Evolutionary conservation across 129 eudicot genomes (phyloP).

Genomic region (Centella asiatica): DNA sequence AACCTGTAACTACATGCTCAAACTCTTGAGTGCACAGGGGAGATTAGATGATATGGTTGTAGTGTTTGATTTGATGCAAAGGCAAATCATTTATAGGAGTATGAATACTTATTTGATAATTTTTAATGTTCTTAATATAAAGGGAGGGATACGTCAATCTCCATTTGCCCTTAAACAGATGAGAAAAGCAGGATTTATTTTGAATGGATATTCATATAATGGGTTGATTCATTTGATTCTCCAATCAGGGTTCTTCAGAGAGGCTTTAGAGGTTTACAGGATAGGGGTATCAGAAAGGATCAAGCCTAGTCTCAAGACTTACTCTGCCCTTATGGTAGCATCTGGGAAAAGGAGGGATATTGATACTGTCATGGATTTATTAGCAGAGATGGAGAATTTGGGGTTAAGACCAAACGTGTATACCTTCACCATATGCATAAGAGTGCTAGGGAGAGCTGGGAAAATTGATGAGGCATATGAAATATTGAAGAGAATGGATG

Average conservation of each 20-base stretch:
- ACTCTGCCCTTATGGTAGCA: conserved; percentile 96
- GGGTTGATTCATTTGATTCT: conserved; percentile 83
- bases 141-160: conserved; percentile 70
- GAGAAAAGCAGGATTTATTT: conserved; percentile 53
- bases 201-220: conserved; percentile 83
- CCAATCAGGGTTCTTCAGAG: conserved; percentile 65
- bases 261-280: conserved; percentile 63
- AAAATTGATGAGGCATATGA: conserved; percentile 63
- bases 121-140: conserved; percentile 53
- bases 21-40: conserved; percentile 41
- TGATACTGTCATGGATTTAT: conserved; percentile 50
- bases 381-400: conserved; percentile 71
- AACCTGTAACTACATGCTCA: conserved; percentile 87
- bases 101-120: conserved; percentile 57
- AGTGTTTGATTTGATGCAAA: conserved; percentile 93
- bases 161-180: conserved; percentile 59
- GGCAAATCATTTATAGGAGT: conserved; percentile 75
- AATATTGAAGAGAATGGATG: conserved; percentile 74
- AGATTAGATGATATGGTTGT: conserved; percentile 56
- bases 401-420: conserved; percentile 87
- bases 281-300: conserved; percentile 61
- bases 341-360: conserved; percentile 81
- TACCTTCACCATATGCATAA: conserved; percentile 85
- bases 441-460: conserved; percentile 94
- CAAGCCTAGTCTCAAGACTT: conserved; percentile 86